Evolutionary conservation across 2,329 filamentous ascomycete genomes (phyloP).

Genomic region (Ploettnerulaceae sp.): DNA sequence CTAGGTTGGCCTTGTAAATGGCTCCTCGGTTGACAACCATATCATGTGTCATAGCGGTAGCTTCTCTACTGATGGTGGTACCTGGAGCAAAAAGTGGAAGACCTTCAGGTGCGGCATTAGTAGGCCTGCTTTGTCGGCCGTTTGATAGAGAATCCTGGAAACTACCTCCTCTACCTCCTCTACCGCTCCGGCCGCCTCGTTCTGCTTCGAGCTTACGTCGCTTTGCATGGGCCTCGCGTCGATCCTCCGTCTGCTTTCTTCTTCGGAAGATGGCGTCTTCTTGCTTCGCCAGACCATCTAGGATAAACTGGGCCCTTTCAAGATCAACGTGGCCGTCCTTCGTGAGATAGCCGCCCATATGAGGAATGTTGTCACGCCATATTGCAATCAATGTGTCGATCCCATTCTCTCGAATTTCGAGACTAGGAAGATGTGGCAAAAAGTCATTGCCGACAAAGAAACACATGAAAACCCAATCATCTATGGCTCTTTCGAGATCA

Average conservation of each 20-base stretch:
- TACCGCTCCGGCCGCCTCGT: constrained; percentile 32
- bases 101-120: constrained; percentile 36
- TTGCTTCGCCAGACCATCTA: constrained; percentile 83
- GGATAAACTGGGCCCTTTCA: constrained; percentile 77
- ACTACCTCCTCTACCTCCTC: constrained; percentile 29
- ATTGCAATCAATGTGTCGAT: constrained; percentile 96
- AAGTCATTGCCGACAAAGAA: constrained; percentile 99
- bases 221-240: constrained; percentile 73
- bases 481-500: constrained; percentile 87
- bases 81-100: constrained; percentile 55
- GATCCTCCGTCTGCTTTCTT: constrained; percentile 79
- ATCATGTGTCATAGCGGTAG: constrained; percentile 70
- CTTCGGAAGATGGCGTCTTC: constrained; percentile 91
- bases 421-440: constrained; percentile 89
- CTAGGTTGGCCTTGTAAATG: constrained; percentile 64
- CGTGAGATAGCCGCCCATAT: constrained; percentile 93
- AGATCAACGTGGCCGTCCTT: constrained; percentile 92
- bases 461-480: constrained; percentile 99
- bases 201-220: constrained; percentile 69
- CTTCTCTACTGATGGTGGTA: constrained; percentile 47
- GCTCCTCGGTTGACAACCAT: constrained; percentile 75
- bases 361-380: constrained; percentile 86
- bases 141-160: constrained; percentile 29
- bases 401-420: constrained; percentile 94
- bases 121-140: constrained; percentile 25